Percentiles rank a stretch among this genome's conserved stretches.
Conservation (phyloP, 2,329 filamentous ascomycete genomes). For the Cladobotryum mycophilum region DNA sequence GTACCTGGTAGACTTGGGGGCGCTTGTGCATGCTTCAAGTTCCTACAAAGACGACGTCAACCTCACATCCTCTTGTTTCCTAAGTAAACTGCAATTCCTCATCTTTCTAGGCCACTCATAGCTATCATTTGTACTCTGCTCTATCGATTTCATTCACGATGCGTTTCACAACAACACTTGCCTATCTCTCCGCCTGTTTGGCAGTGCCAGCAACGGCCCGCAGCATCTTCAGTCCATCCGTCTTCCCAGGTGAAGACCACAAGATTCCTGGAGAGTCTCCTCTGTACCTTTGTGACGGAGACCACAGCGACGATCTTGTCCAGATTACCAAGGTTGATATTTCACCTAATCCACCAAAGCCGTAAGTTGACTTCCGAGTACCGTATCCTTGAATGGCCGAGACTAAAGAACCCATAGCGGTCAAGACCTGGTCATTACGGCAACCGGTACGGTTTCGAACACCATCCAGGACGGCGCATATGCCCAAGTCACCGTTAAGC, state of each 20-base stretch:
- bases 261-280: slow-evolving; percentile 82
- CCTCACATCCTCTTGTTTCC: slow-evolving; percentile 3
- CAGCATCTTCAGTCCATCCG: slow-evolving; percentile 34
- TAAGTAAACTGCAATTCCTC: not conserved
- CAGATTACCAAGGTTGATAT: slow-evolving; percentile 75
- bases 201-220: slow-evolving; percentile 36
- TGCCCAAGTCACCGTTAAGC: slow-evolving; percentile 81
- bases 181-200: slow-evolving; percentile 40
- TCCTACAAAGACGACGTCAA: slow-evolving; percentile 2
- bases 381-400: not conserved
- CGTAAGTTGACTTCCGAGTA: slow-evolving; percentile 46
- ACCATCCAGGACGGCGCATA: slow-evolving; percentile 72
- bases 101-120: not conserved
- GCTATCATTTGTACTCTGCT: not conserved
- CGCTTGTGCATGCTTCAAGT: no score
- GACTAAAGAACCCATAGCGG: slow-evolving; percentile 53
- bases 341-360: slow-evolving; percentile 73
- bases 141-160: slow-evolving; percentile 18
- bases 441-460: slow-evolving; percentile 67
- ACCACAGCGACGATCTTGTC: slow-evolving; percentile 65
- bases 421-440: slow-evolving; percentile 68
- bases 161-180: slow-evolving; percentile 35
- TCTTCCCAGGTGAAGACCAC: slow-evolving; percentile 40
- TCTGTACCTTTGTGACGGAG: slow-evolving; percentile 64
- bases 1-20: not conserved